phyloP scores from a whole-genome alignment of 192 early-diverging fungal genomes.

The Dissophora globulifera region DNA sequence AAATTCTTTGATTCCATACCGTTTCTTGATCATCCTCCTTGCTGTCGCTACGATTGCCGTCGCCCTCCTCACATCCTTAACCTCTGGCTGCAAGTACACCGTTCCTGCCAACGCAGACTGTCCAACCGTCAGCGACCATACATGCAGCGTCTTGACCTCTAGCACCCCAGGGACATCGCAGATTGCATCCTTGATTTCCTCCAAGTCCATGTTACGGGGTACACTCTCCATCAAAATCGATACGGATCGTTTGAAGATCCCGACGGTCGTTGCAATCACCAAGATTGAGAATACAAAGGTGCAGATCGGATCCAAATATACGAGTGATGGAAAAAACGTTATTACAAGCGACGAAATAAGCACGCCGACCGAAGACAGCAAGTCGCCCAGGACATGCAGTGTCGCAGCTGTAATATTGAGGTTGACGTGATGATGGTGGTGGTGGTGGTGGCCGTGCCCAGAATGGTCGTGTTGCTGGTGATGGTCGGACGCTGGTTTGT shows the following conservation, averaged over 20 bases:
- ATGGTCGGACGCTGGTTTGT: slow-evolving; percentile 22
- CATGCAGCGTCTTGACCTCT: slow-evolving; percentile 69
- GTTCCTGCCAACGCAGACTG: slow-evolving; percentile 56
- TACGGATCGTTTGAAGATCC: slow-evolving; percentile 70
- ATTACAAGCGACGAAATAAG: slow-evolving; percentile 80
- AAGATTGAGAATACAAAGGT: slow-evolving; percentile 84
- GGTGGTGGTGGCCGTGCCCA: slow-evolving; percentile 30
- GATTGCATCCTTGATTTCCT: slow-evolving; percentile 57
- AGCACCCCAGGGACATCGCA: slow-evolving; percentile 59
- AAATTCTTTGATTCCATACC: slow-evolving; percentile 62
- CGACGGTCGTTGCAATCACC: slow-evolving; percentile 76
- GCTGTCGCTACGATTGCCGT: slow-evolving; percentile 53
- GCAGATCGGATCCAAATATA: slow-evolving; percentile 82
- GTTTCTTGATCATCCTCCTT: slow-evolving; percentile 52
- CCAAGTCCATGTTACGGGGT: slow-evolving; percentile 60
- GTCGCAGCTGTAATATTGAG: slow-evolving; percentile 79
- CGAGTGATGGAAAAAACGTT: slow-evolving; percentile 63
- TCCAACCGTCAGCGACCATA: slow-evolving; percentile 71
- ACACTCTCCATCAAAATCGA: slow-evolving; percentile 81
- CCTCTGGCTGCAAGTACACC: slow-evolving; percentile 26
- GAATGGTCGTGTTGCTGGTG: slow-evolving; percentile 26
- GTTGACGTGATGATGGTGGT: slow-evolving; percentile 61
- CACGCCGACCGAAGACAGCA: slow-evolving; percentile 84
- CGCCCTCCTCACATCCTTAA: slow-evolving; percentile 38
- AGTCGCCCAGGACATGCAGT: slow-evolving; percentile 84